phyloP scores from a whole-genome alignment of 164 flowering plant genomes.

The Amborella trichopoda region DNA sequence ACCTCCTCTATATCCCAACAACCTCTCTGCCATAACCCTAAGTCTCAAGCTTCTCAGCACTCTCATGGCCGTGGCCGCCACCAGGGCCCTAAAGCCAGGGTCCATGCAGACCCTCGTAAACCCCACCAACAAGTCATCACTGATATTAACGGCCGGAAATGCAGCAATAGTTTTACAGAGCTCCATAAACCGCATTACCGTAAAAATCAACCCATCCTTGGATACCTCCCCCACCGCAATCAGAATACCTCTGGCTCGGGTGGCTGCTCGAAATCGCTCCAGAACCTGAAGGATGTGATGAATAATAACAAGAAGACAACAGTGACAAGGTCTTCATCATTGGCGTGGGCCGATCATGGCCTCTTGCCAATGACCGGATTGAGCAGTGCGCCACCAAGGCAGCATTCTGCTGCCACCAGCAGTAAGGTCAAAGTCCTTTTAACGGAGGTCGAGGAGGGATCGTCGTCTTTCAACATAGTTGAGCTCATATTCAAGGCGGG shows the following conservation, averaged over 20 bases:
- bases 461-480: constrained; percentile 88
- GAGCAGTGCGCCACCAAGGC: too few species aligned
- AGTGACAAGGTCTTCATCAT: not conserved
- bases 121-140: too few species aligned
- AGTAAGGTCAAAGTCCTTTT: too few species aligned
- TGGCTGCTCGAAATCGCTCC: not conserved
- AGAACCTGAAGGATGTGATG: not conserved
- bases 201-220: too few species aligned
- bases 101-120: constrained; percentile 21
- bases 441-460: constrained; percentile 65
- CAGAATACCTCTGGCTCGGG: too few species aligned
- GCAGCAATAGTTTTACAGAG: too few species aligned
- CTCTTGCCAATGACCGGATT: not conserved
- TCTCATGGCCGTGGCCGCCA: constrained; percentile 3
- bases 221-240: too few species aligned
- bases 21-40: not conserved
- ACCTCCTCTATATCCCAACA: constrained; percentile 6
- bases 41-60: constrained; percentile 2
- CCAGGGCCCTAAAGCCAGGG: constrained; percentile 9
- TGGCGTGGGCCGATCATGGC: not conserved
- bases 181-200: too few species aligned
- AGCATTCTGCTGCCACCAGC: too few species aligned
- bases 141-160: too few species aligned
- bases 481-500: constrained; percentile 78
- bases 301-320: not conserved